Base-by-base conservation (phyloP, 2,329 filamentous ascomycete species). In the Stemphylium beticola region DNA sequence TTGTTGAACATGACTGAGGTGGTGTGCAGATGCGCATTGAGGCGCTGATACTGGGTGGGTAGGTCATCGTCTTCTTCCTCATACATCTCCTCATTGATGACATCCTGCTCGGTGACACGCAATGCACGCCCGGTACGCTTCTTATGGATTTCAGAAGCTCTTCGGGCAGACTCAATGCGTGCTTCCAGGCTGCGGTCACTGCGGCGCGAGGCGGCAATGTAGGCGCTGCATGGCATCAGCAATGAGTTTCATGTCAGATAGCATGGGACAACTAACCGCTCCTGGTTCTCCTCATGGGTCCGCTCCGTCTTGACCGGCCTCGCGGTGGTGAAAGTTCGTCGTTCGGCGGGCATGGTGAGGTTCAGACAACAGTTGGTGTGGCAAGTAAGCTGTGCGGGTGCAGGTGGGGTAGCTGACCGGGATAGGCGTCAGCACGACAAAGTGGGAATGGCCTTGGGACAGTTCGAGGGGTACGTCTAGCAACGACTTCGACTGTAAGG, bases 41-140 rank as follows among this genome's bases (percentile, higher is more conserved):
- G 77, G 12, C 85, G 79, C 53, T 86, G 82, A 68, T 87, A 90
- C 49, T 86, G 85, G 56, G 85, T 82, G 1, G 88, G 87, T 20
- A 91, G 72, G 52, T 93, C 90, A 64, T 96, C 91, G 48, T 96
- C 92, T 69, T 96, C 91, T 74, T 96, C 93, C 69, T 96, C 92
- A 71, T 97, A 97, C 91, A 96, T 96, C 73, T 96, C 92, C 73
- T 96, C 93, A 59, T 91, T 92, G 64, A 90, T 81, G 11, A 96
- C 92, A 76, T 95, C 92, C 68, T 95, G 85, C 74, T 93, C 89
- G 22, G 89, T 92, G 53, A 97, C 90, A 64, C 87, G 87, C 55
- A 97, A 82, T 2, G 84, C 86, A 64, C 92, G 90, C 34, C 93
- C 93, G 0, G 93, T 96, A 15, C 92, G 87, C 73, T 88, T 85